A percentile compares a stretch with the other conserved stretches of the same genome.
Evolutionary conservation across 192 early-diverging fungal species (phyloP).

Genomic region (Backusella westeae): DNA sequence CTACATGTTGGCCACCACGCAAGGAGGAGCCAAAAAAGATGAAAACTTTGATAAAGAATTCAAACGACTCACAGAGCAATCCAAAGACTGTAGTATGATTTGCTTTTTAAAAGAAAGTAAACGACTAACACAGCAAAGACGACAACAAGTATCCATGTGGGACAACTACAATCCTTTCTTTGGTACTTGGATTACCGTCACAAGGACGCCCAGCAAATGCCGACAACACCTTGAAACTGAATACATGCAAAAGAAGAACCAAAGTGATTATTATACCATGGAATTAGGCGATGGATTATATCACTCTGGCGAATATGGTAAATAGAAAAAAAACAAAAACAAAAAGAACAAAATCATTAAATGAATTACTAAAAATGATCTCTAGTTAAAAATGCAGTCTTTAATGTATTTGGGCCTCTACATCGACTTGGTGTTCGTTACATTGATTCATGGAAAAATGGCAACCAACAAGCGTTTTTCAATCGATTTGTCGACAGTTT

Average conservation of each 20-base stretch:
- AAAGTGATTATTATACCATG: conserved; percentile 28
- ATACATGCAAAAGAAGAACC: conserved; percentile 19
- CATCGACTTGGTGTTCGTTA: conserved; percentile 33
- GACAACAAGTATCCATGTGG: conserved; percentile 13
- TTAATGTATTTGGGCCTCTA: conserved; percentile 34
- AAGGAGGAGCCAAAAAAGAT: not conserved
- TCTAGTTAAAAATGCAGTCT: conserved; percentile 24
- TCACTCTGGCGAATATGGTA: conserved; percentile 28
- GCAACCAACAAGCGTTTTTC: conserved; percentile 42
- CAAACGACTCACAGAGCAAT: conserved; percentile 12
- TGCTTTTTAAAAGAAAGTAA: conserved; percentile 32
- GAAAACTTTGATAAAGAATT: conserved; percentile 11
- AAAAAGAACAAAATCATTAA: too few species aligned
- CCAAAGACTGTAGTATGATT: conserved; percentile 34
- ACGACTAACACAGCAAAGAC: conserved; percentile 5
- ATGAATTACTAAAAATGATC: not conserved
- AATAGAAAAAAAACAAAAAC: too few species aligned
- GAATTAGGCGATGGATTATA: conserved; percentile 35
- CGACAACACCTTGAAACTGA: conserved; percentile 21
- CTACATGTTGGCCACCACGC: conserved; percentile 14
- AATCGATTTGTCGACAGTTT: conserved; percentile 35
- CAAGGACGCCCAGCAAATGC: conserved; percentile 21
- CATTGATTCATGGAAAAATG: conserved; percentile 41
- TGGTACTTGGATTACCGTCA: conserved; percentile 30
- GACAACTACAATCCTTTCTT: conserved; percentile 28